Percentiles rank a stretch among this genome's conserved stretches.
phyloP scores from a whole-genome alignment of 768 basidiomycete genomes.

The Mycena venus region DNA sequence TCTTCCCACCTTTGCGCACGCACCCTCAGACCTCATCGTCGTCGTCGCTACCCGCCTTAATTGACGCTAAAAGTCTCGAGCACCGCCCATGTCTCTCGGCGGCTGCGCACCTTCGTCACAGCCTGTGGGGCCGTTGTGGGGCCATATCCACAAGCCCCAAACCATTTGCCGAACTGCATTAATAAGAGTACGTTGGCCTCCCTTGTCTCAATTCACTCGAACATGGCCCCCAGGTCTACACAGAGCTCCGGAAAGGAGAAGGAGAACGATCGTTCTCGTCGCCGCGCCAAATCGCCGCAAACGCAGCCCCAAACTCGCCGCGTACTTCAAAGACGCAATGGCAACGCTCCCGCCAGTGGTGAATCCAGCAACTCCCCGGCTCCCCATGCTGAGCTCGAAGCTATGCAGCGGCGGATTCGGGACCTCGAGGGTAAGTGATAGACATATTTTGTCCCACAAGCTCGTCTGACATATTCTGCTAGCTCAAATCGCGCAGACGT shows the following conservation, averaged over 20 bases:
- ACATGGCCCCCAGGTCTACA: too few relatives aligned
- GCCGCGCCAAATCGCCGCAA: not conserved
- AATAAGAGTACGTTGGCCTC: not conserved
- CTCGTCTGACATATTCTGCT: not conserved
- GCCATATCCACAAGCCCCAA: not conserved
- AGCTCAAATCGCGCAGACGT: not conserved
- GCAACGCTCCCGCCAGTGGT: too few relatives aligned
- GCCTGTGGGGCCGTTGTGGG: not conserved
- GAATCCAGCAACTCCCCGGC: not conserved
- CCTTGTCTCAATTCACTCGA: too few relatives aligned
- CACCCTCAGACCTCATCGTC: too few relatives aligned
- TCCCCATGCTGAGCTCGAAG: not conserved
- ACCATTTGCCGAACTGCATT: not conserved
- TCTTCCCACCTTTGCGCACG: too few relatives aligned
- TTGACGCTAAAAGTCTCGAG: not conserved
- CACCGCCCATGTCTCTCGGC: not conserved
- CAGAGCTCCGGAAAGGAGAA: not conserved
- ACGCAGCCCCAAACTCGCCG: not conserved
- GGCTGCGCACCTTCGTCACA: too few relatives aligned
- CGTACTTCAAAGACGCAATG: not conserved
- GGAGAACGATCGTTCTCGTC: not conserved
- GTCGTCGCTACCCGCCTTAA: too few relatives aligned
- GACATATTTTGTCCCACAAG: not conserved
- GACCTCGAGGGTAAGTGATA: not conserved
- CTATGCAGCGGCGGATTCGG: not conserved